phyloP scores from a whole-genome alignment of 2,329 filamentous ascomycete genomes.

The Phialophora chinensis region DNA sequence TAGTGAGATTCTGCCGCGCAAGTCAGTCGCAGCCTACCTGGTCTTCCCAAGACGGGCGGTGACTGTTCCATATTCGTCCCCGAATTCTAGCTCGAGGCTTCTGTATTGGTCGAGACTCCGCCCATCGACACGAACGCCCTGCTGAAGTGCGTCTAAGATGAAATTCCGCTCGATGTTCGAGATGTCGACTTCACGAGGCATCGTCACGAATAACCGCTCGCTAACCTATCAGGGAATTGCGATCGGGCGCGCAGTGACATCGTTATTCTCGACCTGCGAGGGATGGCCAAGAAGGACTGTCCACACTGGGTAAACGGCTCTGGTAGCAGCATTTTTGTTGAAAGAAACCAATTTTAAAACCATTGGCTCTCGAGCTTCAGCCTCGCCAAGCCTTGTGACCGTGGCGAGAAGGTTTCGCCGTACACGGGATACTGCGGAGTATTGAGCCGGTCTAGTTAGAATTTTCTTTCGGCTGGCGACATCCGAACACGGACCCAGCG shows the following conservation, averaged over 20 bases:
- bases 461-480: not conserved
- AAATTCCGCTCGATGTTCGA: conserved; percentile 89
- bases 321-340: not conserved
- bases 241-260: conserved; percentile 1
- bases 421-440: not conserved
- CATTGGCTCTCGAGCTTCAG: conserved; percentile 4
- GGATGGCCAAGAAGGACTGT: not conserved
- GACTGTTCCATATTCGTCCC: conserved; percentile 87
- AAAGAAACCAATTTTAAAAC: not conserved
- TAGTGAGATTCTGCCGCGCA: conserved; percentile 8
- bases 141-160: conserved; percentile 78
- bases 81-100: conserved; percentile 77
- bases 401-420: not conserved
- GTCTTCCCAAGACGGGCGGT: conserved; percentile 90
- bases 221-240: not conserved
- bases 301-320: not conserved
- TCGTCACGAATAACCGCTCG: conserved; percentile 47
- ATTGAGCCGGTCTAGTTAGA: not conserved
- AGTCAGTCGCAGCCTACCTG: conserved; percentile 60
- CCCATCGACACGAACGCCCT: conserved; percentile 83
- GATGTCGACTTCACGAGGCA: conserved; percentile 92
- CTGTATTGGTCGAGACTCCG: conserved; percentile 82
- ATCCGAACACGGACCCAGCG: not conserved
- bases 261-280: not conserved
- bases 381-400: conserved; percentile 1